These are phyloP conservation scores for Coemansia sp. DNA, from an alignment of 371 early-diverging fungal species.

Conservation along the genomic window DNA sequence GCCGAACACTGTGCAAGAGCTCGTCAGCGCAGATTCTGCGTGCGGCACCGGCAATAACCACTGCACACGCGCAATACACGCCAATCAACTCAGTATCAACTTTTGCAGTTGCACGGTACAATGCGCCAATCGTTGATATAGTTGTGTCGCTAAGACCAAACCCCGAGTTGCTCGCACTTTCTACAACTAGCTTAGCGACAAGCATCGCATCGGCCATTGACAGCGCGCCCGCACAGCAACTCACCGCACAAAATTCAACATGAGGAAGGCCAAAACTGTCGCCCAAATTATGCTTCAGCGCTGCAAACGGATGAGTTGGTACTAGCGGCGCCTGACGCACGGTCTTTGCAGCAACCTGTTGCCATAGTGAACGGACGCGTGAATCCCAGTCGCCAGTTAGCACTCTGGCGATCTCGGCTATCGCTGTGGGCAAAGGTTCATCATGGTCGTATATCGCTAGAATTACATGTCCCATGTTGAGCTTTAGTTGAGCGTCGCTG, in stretches of 20 bases:
- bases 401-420: background rate
- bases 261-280: background rate
- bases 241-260: background rate
- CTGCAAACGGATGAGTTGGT: background rate
- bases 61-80: background rate
- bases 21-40: slow-evolving; percentile 4
- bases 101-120: background rate
- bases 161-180: background rate
- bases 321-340: background rate
- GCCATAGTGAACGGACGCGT: slow-evolving; percentile 18
- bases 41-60: slow-evolving; percentile 13
- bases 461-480: background rate
- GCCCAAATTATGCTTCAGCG: background rate
- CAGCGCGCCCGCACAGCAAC: background rate
- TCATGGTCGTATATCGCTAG: background rate
- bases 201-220: slow-evolving; percentile 22
- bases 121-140: background rate
- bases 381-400: slow-evolving; percentile 13
- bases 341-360: background rate
- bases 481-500: background rate
- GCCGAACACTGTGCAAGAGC: background rate
- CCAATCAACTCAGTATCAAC: background rate
- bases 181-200: slow-evolving; percentile 5
- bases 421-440: background rate
- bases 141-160: background rate